These are phyloP conservation scores for Eucalyptus tenuipes DNA, from an alignment of 345 rosid species.

Conservation along the genomic window DNA sequence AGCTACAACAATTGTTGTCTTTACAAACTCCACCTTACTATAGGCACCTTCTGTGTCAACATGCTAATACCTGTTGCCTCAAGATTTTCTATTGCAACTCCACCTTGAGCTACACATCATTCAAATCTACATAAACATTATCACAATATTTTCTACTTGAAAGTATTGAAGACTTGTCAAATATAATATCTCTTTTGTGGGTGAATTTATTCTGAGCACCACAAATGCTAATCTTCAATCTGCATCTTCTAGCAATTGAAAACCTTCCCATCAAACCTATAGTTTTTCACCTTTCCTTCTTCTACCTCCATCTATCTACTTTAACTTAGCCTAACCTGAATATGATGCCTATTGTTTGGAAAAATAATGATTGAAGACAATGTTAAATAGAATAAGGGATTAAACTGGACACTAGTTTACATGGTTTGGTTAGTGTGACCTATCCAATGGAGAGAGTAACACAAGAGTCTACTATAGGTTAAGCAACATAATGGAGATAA, in stretches of 20 bases:
- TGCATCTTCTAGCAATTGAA: neutral
- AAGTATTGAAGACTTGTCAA: neutral
- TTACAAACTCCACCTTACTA: neutral
- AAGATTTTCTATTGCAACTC: neutral
- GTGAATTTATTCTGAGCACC: neutral
- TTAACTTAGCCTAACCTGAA: neutral
- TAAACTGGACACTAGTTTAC: neutral
- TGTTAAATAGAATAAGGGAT: neutral
- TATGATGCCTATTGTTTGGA: neutral
- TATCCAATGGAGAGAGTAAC: neutral
- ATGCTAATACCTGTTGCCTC: fast-evolving
- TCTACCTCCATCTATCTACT: neutral
- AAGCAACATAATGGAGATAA: neutral
- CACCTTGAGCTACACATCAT: neutral
- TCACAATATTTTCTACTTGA: neutral
- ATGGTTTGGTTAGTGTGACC: neutral
- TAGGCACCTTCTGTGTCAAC: neutral
- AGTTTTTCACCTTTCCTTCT: neutral
- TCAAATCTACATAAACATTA: neutral
- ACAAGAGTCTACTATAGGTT: neutral
- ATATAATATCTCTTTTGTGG: neutral
- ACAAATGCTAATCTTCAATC: neutral
- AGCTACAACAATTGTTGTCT: neutral
- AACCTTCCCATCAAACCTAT: neutral
- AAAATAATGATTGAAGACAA: neutral